Evolutionary conservation across 352 stramenopile species (phyloP), one percentile per base, ranked within the genome.

Genomic region (Globisporangium irregulare): DNA sequence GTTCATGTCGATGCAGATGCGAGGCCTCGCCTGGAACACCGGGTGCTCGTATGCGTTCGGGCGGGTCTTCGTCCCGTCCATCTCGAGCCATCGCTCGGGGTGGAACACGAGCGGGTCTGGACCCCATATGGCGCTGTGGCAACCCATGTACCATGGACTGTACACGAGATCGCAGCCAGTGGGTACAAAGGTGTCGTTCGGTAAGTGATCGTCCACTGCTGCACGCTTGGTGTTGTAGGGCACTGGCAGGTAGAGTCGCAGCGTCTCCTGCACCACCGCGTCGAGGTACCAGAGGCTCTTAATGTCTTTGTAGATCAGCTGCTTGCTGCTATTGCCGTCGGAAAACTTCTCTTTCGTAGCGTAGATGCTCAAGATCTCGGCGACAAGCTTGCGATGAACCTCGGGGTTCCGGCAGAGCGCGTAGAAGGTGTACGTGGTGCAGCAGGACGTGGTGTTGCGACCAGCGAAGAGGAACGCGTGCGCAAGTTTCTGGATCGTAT

Each of bases 71-170:
- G 1, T 27, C 24, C 29, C 22, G 51, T 73, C 55, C 66, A 84
- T 81, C 22, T 90, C 81, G 36, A 93, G 68, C 81, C 80, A 93
- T 2, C 87, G 79, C 50, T 93, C 80, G 1, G 88, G 88, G 8
- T 73, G 75, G 59, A 93, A 92, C 24, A 70, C 68, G 1, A 82
- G 66, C 5, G 83, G 73, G 53, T 92, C 77, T 8, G 71, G 62
- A 22, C 72, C 73, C 22, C 86, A 41, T 36, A 63, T 63, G 10
- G 66, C 59, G 7, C 73, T 69, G 36, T 82, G 73, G 59, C 86
- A 79, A 5, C 85, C 87, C 85, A 94, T 93, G 41, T 70, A 84
- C 75, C 84, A 96, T 41, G 86, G 83, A 61, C 81, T 86, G 71
- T 90, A 94, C 50, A 84, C 78, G 22, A 94, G 34, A 14, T 87